A percentile compares a stretch with the other conserved stretches of the same genome.
These are phyloP conservation scores for Tetrapisispora iriomotensis DNA, from an alignment of 805 yeast genomes.

Conservation along the genomic window DNA sequence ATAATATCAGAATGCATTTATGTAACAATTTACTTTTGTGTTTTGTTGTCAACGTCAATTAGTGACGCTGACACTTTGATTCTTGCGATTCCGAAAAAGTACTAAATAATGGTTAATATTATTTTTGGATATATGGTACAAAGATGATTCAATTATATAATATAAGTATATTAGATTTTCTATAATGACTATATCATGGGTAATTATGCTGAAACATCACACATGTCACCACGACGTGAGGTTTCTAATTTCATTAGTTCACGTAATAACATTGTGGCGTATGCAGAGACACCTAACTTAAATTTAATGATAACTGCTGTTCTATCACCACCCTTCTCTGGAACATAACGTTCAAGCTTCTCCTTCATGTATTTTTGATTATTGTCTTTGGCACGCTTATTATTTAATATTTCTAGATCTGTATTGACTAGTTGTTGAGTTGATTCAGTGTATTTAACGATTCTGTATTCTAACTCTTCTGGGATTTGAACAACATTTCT, in stretches of 20 bases:
- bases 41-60: too few species aligned
- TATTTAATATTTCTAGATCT: slow-evolving; percentile 52
- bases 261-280: slow-evolving; percentile 96
- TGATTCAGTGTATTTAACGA: slow-evolving; percentile 52
- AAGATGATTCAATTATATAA: background rate
- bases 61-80: too few species aligned
- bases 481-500: slow-evolving; percentile 66
- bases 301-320: slow-evolving; percentile 67
- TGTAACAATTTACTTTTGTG: too few species aligned
- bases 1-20: too few species aligned
- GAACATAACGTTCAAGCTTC: slow-evolving; percentile 26
- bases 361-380: slow-evolving; percentile 25
- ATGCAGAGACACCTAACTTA: slow-evolving; percentile 75
- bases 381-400: slow-evolving; percentile 26
- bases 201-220: slow-evolving; percentile 33
- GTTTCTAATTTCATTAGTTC: slow-evolving; percentile 80
- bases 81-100: too few species aligned
- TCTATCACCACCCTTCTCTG: slow-evolving; percentile 37
- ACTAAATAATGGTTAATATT: too few species aligned
- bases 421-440: slow-evolving; percentile 68
- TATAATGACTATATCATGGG: too few species aligned
- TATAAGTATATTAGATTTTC: background rate
- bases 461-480: slow-evolving; percentile 46
- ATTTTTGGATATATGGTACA: too few species aligned
- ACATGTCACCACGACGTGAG: slow-evolving; percentile 41